Conservation (phyloP, 495 filamentous ascomycete genomes). For the Aspergillus nanangensis region DNA sequence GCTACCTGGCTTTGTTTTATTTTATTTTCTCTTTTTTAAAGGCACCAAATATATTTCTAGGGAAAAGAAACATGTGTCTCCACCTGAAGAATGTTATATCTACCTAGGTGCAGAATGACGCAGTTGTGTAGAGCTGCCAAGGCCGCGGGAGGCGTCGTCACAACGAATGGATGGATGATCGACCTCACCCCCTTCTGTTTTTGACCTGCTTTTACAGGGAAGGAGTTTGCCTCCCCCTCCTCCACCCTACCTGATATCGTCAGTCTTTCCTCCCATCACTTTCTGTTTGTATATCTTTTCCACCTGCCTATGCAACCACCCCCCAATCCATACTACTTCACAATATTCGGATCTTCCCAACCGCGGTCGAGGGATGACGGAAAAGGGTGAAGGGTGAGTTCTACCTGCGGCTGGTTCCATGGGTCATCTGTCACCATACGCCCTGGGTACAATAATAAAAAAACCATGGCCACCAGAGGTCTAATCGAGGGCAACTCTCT, state of each 20-base stretch:
- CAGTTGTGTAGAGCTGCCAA: background rate
- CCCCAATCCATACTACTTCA: background rate
- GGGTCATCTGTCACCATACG: constrained; percentile 3
- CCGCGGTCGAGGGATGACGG: constrained; percentile 19
- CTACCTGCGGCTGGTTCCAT: constrained; percentile 8
- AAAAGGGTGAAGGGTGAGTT: constrained; percentile 27
- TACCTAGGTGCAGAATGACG: background rate
- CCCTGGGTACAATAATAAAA: no score
- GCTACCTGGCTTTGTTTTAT: no score
- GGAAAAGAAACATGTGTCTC: no score
- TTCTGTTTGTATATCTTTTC: background rate
- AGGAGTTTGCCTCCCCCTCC: background rate
- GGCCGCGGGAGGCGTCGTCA: background rate
- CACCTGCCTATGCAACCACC: background rate
- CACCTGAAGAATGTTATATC: no score
- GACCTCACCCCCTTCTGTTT: background rate
- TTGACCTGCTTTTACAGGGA: no score
- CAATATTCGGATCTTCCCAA: constrained; percentile 1
- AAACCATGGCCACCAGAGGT: no score
- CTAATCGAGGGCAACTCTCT: no score
- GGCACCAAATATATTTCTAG: no score
- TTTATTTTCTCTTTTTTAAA: no score
- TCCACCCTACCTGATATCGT: background rate
- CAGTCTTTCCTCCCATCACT: background rate
- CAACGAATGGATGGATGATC: background rate